Evolutionary conservation across 1,139 yeast species (phyloP).

Genomic region (Taphrina flavorubra): DNA sequence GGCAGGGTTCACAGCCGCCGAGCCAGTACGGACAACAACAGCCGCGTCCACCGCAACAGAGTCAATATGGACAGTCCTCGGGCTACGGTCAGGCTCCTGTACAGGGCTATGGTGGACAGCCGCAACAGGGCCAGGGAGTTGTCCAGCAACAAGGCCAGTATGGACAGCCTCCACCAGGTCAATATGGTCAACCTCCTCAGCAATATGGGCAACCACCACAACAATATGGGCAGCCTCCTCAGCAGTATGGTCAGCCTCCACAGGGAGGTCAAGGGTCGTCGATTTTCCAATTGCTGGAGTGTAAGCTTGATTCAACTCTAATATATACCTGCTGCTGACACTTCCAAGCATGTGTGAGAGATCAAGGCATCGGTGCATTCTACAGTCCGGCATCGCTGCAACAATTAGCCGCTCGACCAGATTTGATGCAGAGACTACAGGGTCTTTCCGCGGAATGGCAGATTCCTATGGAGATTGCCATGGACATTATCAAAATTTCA

Average conservation of each 20-base stretch:
- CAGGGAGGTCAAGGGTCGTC: conserved; percentile 30
- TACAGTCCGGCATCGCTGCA: conserved; percentile 51
- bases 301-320: conserved; percentile 6
- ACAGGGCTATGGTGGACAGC: conserved; percentile 19
- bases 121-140: not conserved
- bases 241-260: conserved; percentile 39
- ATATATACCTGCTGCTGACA: conserved; percentile 29
- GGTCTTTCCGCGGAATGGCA: conserved; percentile 49
- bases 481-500: conserved; percentile 50
- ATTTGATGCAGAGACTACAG: conserved; percentile 47
- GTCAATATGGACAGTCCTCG: conserved; percentile 12
- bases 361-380: conserved; percentile 50
- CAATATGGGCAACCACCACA: conserved; percentile 45
- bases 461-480: conserved; percentile 51
- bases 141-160: conserved; percentile 40
- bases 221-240: conserved; percentile 43
- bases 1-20: not conserved
- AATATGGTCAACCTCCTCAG: conserved; percentile 41
- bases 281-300: conserved; percentile 26
- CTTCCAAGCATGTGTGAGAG: conserved; percentile 49
- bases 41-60: conserved; percentile 23
- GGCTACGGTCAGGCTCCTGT: conserved; percentile 17
- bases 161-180: conserved; percentile 29
- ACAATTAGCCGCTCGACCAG: conserved; percentile 48
- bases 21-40: conserved; percentile 5